phyloP scores from a whole-genome alignment of 495 filamentous ascomycete genomes.

The Extremus antarcticus region DNA sequence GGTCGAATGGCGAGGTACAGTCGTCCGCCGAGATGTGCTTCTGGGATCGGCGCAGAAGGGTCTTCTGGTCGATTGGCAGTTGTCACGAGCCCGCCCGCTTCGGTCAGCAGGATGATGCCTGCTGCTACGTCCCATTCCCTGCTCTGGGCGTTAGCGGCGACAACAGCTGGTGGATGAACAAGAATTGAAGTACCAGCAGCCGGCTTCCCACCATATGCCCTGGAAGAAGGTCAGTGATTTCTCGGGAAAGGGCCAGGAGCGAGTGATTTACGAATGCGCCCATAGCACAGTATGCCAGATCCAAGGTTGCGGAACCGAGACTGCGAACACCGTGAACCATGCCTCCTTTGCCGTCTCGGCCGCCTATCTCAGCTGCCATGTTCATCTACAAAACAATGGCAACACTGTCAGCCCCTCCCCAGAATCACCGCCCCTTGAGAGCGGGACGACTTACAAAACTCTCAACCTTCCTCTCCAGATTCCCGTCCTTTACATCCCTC shows the following conservation, averaged over 20 bases:
- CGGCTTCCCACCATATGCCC: constrained; percentile 36
- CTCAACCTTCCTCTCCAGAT: constrained; percentile 54
- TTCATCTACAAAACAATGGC: constrained; percentile 37
- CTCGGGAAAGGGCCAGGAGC: constrained; percentile 12
- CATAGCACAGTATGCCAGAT: constrained; percentile 48
- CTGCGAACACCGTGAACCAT: constrained; percentile 50
- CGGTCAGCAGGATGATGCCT: constrained; percentile 45
- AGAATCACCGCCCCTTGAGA: too few relatives aligned
- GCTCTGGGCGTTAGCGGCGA: too few relatives aligned
- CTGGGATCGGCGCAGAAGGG: constrained; percentile 44
- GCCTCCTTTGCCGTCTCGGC: constrained; percentile 49
- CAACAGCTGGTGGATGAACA: too few relatives aligned
- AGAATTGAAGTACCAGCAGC: too few relatives aligned
- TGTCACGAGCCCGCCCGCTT: constrained; percentile 54
- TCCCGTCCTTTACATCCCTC: constrained; percentile 48
- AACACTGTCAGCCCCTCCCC: not conserved
- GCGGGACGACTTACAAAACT: constrained; percentile 45
- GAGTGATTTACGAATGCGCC: constrained; percentile 40
- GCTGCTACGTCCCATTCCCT: constrained; percentile 40
- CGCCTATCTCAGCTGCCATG: constrained; percentile 53
- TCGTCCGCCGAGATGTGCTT: constrained; percentile 48
- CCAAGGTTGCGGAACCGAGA: constrained; percentile 47
- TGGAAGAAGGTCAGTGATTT: not conserved
- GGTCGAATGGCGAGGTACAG: constrained; percentile 57
- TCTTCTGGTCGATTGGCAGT: constrained; percentile 50